Percentiles rank a stretch among this genome's conserved stretches.
Evolutionary conservation across 116 monocot genomes (phyloP).

Genomic region (Zostera marina): DNA sequence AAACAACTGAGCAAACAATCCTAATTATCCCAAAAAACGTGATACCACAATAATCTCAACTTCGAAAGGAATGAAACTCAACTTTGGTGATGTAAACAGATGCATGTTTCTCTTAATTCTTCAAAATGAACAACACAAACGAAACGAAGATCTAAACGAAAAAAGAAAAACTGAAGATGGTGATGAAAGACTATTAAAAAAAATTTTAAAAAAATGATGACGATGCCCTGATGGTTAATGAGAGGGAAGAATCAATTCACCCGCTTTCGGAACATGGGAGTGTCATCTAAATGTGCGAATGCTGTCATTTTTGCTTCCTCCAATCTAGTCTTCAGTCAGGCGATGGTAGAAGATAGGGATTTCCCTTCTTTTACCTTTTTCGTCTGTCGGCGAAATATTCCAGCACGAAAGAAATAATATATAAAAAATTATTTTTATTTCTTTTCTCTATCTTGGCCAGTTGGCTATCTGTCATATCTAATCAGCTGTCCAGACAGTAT

Average conservation of each 20-base stretch:
- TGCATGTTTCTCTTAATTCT: background rate
- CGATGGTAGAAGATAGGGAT: no score
- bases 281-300: conserved; percentile 50
- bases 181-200: no score
- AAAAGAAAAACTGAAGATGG: background rate
- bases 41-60: background rate
- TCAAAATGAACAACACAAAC: background rate
- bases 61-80: background rate
- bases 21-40: no score
- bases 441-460: no score
- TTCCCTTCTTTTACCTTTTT: no score
- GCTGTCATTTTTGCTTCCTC: conserved; percentile 30
- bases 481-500: no score
- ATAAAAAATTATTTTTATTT: no score
- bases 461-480: no score
- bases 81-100: background rate
- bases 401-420: no score
- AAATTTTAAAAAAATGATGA: background rate
- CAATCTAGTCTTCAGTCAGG: background rate
- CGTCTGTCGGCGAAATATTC: no score
- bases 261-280: conserved; percentile 73
- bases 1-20: no score
- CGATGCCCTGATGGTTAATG: background rate
- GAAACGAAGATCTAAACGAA: background rate
- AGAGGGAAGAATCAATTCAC: conserved; percentile 7